Evolutionary conservation across 345 rosid species (phyloP).

Genomic region (Laguncularia racemosa): DNA sequence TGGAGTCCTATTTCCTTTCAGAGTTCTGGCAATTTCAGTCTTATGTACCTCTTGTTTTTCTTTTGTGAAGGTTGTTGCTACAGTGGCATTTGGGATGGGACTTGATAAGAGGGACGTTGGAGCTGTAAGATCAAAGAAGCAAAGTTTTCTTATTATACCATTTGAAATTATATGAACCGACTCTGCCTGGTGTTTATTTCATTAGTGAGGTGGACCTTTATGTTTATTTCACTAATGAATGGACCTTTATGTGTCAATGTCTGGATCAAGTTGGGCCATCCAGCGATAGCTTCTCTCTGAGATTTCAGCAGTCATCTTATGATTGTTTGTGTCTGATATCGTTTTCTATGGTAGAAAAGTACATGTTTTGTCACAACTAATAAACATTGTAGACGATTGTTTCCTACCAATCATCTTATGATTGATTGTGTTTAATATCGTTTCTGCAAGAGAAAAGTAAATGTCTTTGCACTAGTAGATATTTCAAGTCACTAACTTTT

Average conservation of each 20-base stretch:
- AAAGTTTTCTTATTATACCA: not conserved
- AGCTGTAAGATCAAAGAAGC: conserved; percentile 64
- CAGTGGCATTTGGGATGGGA: conserved; percentile 99
- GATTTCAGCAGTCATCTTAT: too few relatives aligned
- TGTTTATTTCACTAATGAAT: too few relatives aligned
- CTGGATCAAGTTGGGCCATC: too few relatives aligned
- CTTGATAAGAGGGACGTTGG: conserved; percentile 92
- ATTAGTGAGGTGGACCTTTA: too few relatives aligned
- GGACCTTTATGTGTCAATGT: too few relatives aligned
- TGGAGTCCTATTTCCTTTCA: too few relatives aligned
- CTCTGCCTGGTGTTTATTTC: too few relatives aligned
- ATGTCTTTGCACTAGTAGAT: not conserved
- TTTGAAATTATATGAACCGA: not conserved
- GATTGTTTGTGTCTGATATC: too few relatives aligned
- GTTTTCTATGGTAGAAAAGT: too few relatives aligned
- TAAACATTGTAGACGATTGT: too few relatives aligned
- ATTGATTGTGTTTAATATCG: not conserved
- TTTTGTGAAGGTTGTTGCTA: conserved; percentile 79
- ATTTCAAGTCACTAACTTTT: not conserved
- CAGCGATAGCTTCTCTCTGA: too few relatives aligned
- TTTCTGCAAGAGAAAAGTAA: not conserved
- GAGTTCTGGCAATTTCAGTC: not conserved
- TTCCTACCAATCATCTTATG: not conserved
- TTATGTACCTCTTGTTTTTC: not conserved
- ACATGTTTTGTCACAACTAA: too few relatives aligned